Evolutionary conservation across 2,329 filamentous ascomycete genomes (phyloP), one percentile per base, ranked within the genome.

Genomic region (Botrytis porri): DNA sequence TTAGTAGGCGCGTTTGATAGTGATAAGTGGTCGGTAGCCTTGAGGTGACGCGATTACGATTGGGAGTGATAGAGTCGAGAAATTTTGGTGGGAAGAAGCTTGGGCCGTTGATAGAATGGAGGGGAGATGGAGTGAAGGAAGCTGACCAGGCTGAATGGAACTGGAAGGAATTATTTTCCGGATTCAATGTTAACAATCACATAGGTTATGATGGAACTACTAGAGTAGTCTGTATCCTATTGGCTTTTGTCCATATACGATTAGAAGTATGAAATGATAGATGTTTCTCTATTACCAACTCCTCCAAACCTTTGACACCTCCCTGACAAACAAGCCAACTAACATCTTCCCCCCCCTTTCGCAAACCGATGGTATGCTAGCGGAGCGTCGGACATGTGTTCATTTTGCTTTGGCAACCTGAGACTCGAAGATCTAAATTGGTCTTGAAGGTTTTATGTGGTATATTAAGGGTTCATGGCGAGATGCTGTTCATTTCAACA

Each of bases 11-110:
- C 66, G 66, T 60, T 60, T 63, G 41, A 51, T 51, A 66, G 29
- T 65, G 63, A 65, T 65, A 67, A 57, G 45, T 57, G 48, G 35
- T 67, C 48, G 35, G 45, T 54, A 54, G 43, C 14, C 7, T 51
- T 66, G 43, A 37, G 63, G 48, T 67, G 64, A 54, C 45, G 64
- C 64, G 64, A 54, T 66, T 54, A 35, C 14, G 64, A 54, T 51
- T 51, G 32, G 12, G 60, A 29, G 25, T n/a, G 60, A 41, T 43
- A n/a, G 43, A 39, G 48, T 51, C 48, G 48, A 51, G 48, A 51
- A 51, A 51, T 51, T 63, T 43, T 32, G 61, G 61, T 20, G 16
- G 61, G n/a, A 65, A 43, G 63, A 43, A 48, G 63, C 63, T 65
- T 65, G 63, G 63, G 43, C 63, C 63, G 25, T 41, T 22, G 43